A percentile compares a stretch with the other conserved stretches of the same genome.
Evolutionary conservation across 306 rosid genomes (phyloP).

Genomic region (Cucurbita pepo): DNA sequence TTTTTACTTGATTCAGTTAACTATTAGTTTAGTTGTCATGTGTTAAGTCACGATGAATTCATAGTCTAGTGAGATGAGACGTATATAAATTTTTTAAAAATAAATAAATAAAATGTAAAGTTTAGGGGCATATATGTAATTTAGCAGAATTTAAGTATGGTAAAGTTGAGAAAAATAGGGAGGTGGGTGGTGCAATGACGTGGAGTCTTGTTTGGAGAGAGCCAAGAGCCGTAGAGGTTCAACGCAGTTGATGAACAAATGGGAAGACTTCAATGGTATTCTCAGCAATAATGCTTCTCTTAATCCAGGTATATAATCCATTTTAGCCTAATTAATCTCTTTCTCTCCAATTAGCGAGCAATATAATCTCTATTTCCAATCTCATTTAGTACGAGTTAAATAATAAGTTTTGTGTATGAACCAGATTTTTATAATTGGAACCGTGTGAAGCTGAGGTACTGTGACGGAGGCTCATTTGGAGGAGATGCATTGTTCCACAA

Average conservation of each 20-base stretch:
- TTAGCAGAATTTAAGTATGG: not conserved
- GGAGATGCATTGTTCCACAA: constrained; percentile 48
- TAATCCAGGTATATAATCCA: constrained; percentile 49
- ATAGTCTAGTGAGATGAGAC: too few species aligned
- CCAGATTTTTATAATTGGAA: constrained; percentile 97
- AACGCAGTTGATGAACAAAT: constrained; percentile 50
- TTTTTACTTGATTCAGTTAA: too few species aligned
- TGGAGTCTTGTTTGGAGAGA: constrained; percentile 63
- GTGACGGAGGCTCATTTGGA: constrained; percentile 90
- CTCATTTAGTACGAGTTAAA: too few species aligned
- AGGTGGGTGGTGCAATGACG: constrained; percentile 94
- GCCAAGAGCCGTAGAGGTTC: constrained; percentile 69
- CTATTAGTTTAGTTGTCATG: too few species aligned
- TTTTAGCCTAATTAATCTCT: not conserved
- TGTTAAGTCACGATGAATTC: too few species aligned
- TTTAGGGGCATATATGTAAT: too few species aligned
- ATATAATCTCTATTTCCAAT: too few species aligned
- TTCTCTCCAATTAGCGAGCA: not conserved
- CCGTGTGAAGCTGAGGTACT: constrained; percentile 87
- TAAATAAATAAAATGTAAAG: too few species aligned
- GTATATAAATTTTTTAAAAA: too few species aligned
- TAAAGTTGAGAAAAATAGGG: constrained; percentile 26
- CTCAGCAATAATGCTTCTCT: constrained; percentile 62
- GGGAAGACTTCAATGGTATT: constrained; percentile 58
- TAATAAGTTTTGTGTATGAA: not conserved